Conservation (phyloP, 202 grass and related monocot genomes). For the Setaria italica region DNA sequence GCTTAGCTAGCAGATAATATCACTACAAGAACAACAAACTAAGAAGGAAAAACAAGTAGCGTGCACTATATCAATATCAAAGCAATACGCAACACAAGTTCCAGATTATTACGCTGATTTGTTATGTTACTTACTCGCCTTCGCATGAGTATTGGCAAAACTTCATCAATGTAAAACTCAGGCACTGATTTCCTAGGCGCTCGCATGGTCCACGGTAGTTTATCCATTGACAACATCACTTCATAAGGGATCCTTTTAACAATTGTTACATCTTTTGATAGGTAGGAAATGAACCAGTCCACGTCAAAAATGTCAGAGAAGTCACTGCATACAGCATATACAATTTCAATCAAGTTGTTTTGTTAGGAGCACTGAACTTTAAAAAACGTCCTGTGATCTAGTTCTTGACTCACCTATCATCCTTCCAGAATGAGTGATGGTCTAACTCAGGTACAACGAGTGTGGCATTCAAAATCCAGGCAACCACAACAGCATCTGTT, state of each 20-base stretch:
- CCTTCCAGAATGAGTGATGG: slow-evolving; percentile 90
- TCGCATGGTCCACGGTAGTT: slow-evolving; percentile 93
- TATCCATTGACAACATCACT: slow-evolving; percentile 94
- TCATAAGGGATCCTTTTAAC: slow-evolving; percentile 86
- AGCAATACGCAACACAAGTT: slow-evolving; percentile 23
- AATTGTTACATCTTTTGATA: slow-evolving; percentile 80
- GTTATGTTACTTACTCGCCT: slow-evolving; percentile 75
- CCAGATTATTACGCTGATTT: background rate
- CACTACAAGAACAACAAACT: background rate
- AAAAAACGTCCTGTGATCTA: slow-evolving; percentile 3
- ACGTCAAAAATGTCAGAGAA: slow-evolving; percentile 93
- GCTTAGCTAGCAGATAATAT: background rate
- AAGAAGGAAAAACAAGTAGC: slow-evolving; percentile 17
- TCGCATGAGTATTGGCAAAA: slow-evolving; percentile 83
- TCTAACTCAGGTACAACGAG: slow-evolving; percentile 91
- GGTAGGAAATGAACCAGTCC: slow-evolving; percentile 84
- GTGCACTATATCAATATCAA: slow-evolving; percentile 22
- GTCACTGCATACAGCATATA: slow-evolving; percentile 61
- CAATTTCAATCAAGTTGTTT: slow-evolving; percentile 21
- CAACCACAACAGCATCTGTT: slow-evolving; percentile 91
- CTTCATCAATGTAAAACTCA: slow-evolving; percentile 83
- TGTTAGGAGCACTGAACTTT: background rate
- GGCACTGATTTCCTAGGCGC: slow-evolving; percentile 91
- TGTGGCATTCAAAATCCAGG: slow-evolving; percentile 92
- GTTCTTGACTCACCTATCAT: slow-evolving; percentile 63